phyloP scores from a whole-genome alignment of 2,329 filamentous ascomycete species.

The Coniella lustricola region DNA sequence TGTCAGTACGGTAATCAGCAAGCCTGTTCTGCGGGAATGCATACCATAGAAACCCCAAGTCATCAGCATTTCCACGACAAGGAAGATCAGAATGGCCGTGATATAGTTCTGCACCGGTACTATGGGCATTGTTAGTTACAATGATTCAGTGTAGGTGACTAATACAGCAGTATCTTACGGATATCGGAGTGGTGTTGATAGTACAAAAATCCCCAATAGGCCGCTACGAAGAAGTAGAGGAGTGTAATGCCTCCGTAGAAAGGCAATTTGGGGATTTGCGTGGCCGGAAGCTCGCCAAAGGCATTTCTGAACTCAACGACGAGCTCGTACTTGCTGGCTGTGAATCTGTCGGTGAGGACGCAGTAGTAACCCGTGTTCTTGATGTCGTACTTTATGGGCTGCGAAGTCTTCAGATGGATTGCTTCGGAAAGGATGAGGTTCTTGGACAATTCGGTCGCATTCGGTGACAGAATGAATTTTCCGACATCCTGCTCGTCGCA shows the following conservation, averaged over 20 bases:
- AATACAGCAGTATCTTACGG: slow-evolving; percentile 38
- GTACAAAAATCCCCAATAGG: slow-evolving; percentile 92
- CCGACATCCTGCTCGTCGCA: slow-evolving; percentile 76
- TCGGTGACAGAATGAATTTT: slow-evolving; percentile 72
- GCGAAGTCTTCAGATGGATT: slow-evolving; percentile 70
- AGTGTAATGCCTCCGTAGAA: slow-evolving; percentile 96
- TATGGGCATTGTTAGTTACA: slow-evolving; percentile 31
- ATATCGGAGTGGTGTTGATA: slow-evolving; percentile 93
- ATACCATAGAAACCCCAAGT: slow-evolving; percentile 95
- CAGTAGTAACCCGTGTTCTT: slow-evolving; percentile 95
- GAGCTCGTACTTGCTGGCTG: slow-evolving; percentile 63
- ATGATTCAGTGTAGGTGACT: background rate
- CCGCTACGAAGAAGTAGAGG: slow-evolving; percentile 78
- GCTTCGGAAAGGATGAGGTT: slow-evolving; percentile 72
- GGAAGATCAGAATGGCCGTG: slow-evolving; percentile 88
- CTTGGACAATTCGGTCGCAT: slow-evolving; percentile 64
- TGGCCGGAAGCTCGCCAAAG: slow-evolving; percentile 89
- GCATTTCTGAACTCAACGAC: slow-evolving; percentile 91
- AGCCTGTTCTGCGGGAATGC: slow-evolving; percentile 18
- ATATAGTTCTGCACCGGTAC: slow-evolving; percentile 98
- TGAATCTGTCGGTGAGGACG: slow-evolving; percentile 69
- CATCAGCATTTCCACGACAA: slow-evolving; percentile 94
- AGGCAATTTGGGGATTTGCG: slow-evolving; percentile 92
- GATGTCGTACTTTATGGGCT: slow-evolving; percentile 72
- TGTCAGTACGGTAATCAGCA: background rate